phyloP scores from a whole-genome alignment of 805 yeast genomes.

The Trichomonascus vanleenenianus region DNA sequence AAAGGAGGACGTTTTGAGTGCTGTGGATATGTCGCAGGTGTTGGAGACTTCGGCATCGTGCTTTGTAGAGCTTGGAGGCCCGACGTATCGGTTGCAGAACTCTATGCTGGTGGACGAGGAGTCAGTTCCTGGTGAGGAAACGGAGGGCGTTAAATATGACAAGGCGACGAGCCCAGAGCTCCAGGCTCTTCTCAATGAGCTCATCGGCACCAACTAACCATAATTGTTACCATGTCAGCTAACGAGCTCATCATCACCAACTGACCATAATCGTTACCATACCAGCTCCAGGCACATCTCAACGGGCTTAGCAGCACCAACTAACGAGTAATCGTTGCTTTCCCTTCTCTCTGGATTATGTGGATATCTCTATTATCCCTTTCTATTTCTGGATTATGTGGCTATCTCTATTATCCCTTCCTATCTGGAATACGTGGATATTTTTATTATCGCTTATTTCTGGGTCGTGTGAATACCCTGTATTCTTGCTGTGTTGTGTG shows the following conservation, averaged over 20 bases:
- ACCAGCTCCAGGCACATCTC: constrained; percentile 1
- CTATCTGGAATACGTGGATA: no score
- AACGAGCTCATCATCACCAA: not conserved
- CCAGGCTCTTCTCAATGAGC: constrained; percentile 3
- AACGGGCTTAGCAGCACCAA: not conserved
- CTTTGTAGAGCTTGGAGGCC: constrained; percentile 30
- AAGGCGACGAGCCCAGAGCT: constrained; percentile 2
- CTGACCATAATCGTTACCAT: no score
- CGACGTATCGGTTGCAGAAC: constrained; percentile 27
- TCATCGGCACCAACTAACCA: not conserved
- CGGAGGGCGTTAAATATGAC: not conserved
- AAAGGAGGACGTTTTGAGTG: constrained; percentile 31
- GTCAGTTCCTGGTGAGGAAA: constrained; percentile 7
- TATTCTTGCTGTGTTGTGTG: no score
- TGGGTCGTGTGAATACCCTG: no score
- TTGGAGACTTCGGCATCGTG: constrained; percentile 28
- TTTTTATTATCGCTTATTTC: no score
- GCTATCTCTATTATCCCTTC: no score
- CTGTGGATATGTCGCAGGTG: constrained; percentile 28
- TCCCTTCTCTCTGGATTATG: no score
- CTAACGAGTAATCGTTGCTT: no score
- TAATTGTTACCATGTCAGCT: no score
- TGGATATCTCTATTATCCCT: no score
- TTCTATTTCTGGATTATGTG: no score
- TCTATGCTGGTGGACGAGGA: constrained; percentile 31